Evolutionary conservation across 2,329 filamentous ascomycete species (phyloP), one percentile per base, ranked within the genome.

Genomic region (Fusarium sp.): DNA sequence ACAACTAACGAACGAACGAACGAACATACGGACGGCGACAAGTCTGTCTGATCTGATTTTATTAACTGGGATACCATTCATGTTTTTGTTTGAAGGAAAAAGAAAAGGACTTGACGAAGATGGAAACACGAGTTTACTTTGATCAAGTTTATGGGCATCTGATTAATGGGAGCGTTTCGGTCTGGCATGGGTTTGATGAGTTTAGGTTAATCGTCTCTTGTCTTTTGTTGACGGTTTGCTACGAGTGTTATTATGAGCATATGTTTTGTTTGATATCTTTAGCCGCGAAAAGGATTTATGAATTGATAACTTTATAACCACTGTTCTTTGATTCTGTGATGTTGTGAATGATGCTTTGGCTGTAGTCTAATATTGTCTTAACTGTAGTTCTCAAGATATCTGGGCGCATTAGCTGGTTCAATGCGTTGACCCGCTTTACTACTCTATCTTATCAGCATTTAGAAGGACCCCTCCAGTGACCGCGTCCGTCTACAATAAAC

Each of bases 1-100:
- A 75, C 54, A 66, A 65, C 51, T 65, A 61, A 66, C 49, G 46
- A 67, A 62, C 43, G 30, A 28, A 28, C 28, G 28, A 31, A 31
- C 30, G 45, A 66, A 65, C 51, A 49, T 55, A 66, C 49, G 42
- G 63, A 62, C 44, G 28, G 37, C 39, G 46, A 37, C 45, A 30
- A 62, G 41, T 41, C n/a, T 60, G 62, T 41, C n/a, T 60, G 54
- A 65, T 66, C 53, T 57, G 31, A 52, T 52, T 52, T 52, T 42
- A 52, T 52, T 52, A 51, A 26, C 54, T 46, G 58, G 58, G 25
- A 70, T 67, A 70, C 67, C 62, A 58, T 48, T 56, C 44, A 42
- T 50, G 51, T 69, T 62, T 55, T 34, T 50, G 31, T 51, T 51
- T 26, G 34, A 25, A 25, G 18, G 49, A 42, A 37, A 37, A 37